These are phyloP conservation scores for Trichothecium roseum DNA, from an alignment of 2,329 filamentous ascomycete genomes.

Conservation along the genomic window DNA sequence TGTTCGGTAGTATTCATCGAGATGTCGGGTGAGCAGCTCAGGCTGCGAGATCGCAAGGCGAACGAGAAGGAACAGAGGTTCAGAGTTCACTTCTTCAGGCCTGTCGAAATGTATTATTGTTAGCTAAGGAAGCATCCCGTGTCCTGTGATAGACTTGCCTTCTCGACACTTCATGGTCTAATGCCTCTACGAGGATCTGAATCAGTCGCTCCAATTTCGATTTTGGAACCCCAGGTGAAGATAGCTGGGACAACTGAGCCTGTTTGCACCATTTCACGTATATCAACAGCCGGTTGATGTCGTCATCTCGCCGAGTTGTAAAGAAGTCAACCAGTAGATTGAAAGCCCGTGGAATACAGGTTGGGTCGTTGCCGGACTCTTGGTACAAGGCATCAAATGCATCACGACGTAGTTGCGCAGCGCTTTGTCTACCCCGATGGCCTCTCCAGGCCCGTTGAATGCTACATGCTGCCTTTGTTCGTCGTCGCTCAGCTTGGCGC, in stretches of 20 bases:
- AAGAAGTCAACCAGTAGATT: constrained; percentile 41
- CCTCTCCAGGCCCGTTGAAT: constrained; percentile 82
- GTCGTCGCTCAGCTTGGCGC: constrained; percentile 71
- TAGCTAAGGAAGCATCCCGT: too few relatives aligned
- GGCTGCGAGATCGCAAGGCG: too few relatives aligned
- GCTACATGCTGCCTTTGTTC: constrained; percentile 58
- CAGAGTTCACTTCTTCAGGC: background rate
- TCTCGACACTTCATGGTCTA: constrained; percentile 9
- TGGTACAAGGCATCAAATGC: constrained; percentile 53
- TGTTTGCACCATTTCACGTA: constrained; percentile 26
- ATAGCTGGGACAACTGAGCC: constrained; percentile 23
- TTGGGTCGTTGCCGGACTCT: constrained; percentile 9
- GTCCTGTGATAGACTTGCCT: background rate
- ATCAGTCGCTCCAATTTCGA: constrained; percentile 24
- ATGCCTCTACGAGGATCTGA: constrained; percentile 21
- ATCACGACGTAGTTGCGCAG: constrained; percentile 46
- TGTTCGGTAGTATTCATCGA: constrained; percentile 27
- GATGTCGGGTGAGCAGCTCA: constrained; percentile 10
- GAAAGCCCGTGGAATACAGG: constrained; percentile 26
- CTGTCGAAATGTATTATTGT: too few relatives aligned
- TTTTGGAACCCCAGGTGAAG: constrained; percentile 15
- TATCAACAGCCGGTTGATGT: constrained; percentile 34
- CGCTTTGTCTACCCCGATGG: constrained; percentile 47
- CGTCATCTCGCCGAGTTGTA: constrained; percentile 29
- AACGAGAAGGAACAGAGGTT: too few relatives aligned